phyloP scores from a whole-genome alignment of 148 eudicot species.

The Selenicereus undatus region DNA sequence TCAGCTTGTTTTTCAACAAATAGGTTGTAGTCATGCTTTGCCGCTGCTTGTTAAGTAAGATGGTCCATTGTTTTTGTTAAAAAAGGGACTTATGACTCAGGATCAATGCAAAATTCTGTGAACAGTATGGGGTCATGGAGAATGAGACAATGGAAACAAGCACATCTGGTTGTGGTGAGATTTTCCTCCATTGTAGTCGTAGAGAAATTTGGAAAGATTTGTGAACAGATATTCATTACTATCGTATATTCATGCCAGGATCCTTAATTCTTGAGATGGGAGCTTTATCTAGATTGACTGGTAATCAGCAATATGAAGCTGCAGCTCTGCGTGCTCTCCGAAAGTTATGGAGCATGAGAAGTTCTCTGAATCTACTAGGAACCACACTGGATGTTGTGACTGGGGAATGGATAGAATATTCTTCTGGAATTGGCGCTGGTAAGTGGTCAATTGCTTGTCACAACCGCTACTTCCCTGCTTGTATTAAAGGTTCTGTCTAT shows the following conservation, averaged over 20 bases:
- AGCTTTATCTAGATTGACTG: slow-evolving; percentile 80
- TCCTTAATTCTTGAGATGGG: slow-evolving; percentile 99
- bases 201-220: neutral
- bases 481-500: neutral
- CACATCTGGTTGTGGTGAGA: slow-evolving; percentile 92
- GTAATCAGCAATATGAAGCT: slow-evolving; percentile 75
- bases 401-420: slow-evolving; percentile 90
- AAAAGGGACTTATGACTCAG: slow-evolving; percentile 55
- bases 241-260: slow-evolving; percentile 45
- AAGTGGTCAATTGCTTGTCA: slow-evolving; percentile 24
- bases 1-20: slow-evolving; percentile 17
- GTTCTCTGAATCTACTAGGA: slow-evolving; percentile 88
- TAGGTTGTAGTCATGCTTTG: slow-evolving; percentile 6
- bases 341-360: slow-evolving; percentile 93
- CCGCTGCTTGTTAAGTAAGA: slow-evolving; percentile 19
- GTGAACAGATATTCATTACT: slow-evolving; percentile 23
- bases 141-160: slow-evolving; percentile 97
- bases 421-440: slow-evolving; percentile 98
- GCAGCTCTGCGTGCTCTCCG: slow-evolving; percentile 91
- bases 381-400: slow-evolving; percentile 83
- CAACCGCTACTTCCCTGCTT: slow-evolving; percentile 3
- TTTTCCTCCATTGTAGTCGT: slow-evolving; percentile 13
- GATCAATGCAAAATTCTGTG: slow-evolving; percentile 58
- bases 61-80: slow-evolving; percentile 44
- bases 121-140: slow-evolving; percentile 94